A percentile compares a stretch with the other conserved stretches of the same genome.
These are phyloP conservation scores for Lactarius tabidus DNA, from an alignment of 768 basidiomycete species.

Conservation along the genomic window DNA sequence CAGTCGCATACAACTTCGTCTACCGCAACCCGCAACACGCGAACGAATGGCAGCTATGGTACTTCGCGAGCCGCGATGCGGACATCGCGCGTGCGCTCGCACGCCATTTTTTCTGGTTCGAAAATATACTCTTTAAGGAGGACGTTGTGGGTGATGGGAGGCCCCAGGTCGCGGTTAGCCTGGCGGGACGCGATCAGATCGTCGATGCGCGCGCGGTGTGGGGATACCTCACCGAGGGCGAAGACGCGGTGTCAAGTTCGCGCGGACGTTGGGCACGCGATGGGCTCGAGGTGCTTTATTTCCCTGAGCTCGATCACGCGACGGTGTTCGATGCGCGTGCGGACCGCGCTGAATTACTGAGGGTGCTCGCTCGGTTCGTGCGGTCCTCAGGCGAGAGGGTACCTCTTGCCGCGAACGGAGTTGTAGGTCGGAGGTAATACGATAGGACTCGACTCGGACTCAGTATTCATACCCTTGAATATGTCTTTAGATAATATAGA, in stretches of 20 bases:
- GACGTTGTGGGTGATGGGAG: constrained; percentile 37
- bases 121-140: constrained; percentile 57
- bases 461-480: background rate
- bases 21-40: constrained; percentile 50
- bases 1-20: constrained; percentile 63
- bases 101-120: constrained; percentile 63
- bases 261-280: constrained; percentile 31
- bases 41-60: constrained; percentile 66
- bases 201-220: constrained; percentile 39
- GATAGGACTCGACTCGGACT: background rate
- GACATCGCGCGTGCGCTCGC: constrained; percentile 57
- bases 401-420: background rate
- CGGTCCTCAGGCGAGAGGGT: background rate
- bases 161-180: constrained; percentile 34
- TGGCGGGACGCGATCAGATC: constrained; percentile 42
- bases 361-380: constrained; percentile 34
- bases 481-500: background rate
- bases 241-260: constrained; percentile 12
- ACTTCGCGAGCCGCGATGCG: constrained; percentile 59
- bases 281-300: constrained; percentile 39
- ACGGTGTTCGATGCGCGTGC: constrained; percentile 36
- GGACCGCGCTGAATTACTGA: constrained; percentile 32
- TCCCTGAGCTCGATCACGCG: constrained; percentile 39
- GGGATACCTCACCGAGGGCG: constrained; percentile 39
- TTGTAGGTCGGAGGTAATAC: background rate